Evolutionary conservation across 208 protist genomes (phyloP).

Genomic region (Acanthamoeba sp.): DNA sequence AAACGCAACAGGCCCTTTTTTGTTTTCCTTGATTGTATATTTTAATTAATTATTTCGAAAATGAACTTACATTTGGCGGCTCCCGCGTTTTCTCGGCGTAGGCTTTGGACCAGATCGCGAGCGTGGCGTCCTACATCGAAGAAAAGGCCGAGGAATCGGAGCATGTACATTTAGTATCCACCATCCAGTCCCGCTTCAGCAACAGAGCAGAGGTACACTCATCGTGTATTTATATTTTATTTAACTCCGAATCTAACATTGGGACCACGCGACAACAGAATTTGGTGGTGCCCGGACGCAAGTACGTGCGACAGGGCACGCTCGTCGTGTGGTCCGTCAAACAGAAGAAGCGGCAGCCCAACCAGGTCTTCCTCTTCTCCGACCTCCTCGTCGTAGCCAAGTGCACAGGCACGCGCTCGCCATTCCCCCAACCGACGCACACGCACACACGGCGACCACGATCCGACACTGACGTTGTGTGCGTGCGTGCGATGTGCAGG

Average conservation of each 20-base stretch:
- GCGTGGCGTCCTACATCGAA: conserved; percentile 65
- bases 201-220: conserved; percentile 51
- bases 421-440: background rate
- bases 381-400: conserved; percentile 50
- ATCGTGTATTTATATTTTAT: background rate
- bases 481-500: background rate
- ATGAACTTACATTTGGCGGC: background rate
- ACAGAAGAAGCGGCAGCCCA: conserved; percentile 54
- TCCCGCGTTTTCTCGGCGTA: background rate
- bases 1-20: no score
- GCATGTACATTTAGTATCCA: conserved; percentile 25
- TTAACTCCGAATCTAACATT: background rate
- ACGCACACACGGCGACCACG: no score
- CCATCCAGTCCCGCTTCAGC: conserved; percentile 37
- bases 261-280: background rate
- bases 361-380: conserved; percentile 64
- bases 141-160: conserved; percentile 58
- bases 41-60: background rate
- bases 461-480: background rate
- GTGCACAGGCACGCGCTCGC: background rate
- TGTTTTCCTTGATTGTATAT: background rate
- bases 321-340: conserved; percentile 43
- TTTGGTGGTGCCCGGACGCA: conserved; percentile 2
- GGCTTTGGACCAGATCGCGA: conserved; percentile 61
- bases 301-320: conserved; percentile 31